Conservation (phyloP, 73 alveolate genomes). For the Paramecium sexaurelia region DNA sequence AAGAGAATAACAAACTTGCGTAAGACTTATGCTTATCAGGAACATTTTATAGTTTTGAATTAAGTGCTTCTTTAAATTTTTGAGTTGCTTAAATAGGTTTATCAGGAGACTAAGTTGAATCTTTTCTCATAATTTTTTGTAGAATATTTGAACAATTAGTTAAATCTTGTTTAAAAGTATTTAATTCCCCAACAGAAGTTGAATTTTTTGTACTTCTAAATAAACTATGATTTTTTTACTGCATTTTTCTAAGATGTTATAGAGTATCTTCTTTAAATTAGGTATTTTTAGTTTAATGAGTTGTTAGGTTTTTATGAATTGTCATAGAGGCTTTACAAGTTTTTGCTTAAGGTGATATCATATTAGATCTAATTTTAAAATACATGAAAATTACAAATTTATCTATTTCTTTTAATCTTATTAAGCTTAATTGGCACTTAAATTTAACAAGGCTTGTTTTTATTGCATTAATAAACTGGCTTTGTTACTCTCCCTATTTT, state of each 20-base stretch:
- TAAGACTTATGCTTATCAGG: conserved; percentile 45
- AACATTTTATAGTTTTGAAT: not conserved
- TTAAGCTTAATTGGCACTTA: conserved; percentile 8
- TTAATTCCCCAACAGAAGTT: conserved; percentile 52
- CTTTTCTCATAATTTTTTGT: conserved; percentile 46
- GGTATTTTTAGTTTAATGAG: not conserved
- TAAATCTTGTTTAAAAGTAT: conserved; percentile 13
- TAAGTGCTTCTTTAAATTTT: conserved; percentile 42
- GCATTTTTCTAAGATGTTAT: not conserved
- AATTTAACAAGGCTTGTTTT: not conserved
- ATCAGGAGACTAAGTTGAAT: conserved; percentile 54
- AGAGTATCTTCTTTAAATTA: conserved; percentile 43
- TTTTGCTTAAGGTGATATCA: conserved; percentile 17
- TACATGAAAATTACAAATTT: not conserved
- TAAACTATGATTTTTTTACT: not conserved
- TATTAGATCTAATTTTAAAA: not conserved
- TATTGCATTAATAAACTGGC: not conserved
- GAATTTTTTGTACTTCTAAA: conserved; percentile 49
- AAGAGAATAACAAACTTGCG: conserved; percentile 41
- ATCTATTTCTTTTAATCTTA: not conserved
- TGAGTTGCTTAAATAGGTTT: conserved; percentile 24
- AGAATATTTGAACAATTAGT: conserved; percentile 50
- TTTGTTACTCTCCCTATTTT: not conserved
- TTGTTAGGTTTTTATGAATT: conserved; percentile 1
- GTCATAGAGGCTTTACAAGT: not conserved